Conservation (phyloP, 345 rosid genomes). For the Populus alba region DNA sequence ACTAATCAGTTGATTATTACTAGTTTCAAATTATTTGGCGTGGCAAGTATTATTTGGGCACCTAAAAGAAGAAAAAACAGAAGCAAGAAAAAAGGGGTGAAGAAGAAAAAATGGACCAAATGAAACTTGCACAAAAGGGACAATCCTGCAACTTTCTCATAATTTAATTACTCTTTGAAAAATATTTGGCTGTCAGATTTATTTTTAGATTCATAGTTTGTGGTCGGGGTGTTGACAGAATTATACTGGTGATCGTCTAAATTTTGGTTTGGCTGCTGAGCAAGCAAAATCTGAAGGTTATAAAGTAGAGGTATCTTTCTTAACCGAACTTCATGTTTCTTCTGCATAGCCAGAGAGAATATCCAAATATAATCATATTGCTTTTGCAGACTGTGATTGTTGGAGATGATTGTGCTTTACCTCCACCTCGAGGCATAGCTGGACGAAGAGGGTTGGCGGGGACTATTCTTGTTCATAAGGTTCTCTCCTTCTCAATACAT, state of each 20-base stretch:
- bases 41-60: neutral
- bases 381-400: slow-evolving; percentile 76
- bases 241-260: slow-evolving; percentile 92
- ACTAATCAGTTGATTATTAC: neutral
- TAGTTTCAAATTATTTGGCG: neutral
- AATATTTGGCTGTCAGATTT: slow-evolving; percentile 3
- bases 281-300: slow-evolving; percentile 99
- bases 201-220: slow-evolving; percentile 14
- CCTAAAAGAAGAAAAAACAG: neutral
- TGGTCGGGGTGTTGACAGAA: slow-evolving; percentile 53
- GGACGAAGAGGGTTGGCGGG: slow-evolving; percentile 98
- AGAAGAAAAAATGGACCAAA: neutral
- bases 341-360: neutral
- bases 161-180: neutral
- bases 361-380: neutral
- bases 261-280: slow-evolving; percentile 99
- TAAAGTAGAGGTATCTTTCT: slow-evolving; percentile 67
- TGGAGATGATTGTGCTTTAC: slow-evolving; percentile 97
- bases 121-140: neutral
- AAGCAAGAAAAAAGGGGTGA: neutral
- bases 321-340: neutral
- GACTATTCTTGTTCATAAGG: slow-evolving; percentile 91
- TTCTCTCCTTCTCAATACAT: slow-evolving; percentile 10
- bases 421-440: slow-evolving; percentile 83
- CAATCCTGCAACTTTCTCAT: neutral